Evolutionary conservation across 441 rosid species (phyloP).

Genomic region (Isatis lusitanica): DNA sequence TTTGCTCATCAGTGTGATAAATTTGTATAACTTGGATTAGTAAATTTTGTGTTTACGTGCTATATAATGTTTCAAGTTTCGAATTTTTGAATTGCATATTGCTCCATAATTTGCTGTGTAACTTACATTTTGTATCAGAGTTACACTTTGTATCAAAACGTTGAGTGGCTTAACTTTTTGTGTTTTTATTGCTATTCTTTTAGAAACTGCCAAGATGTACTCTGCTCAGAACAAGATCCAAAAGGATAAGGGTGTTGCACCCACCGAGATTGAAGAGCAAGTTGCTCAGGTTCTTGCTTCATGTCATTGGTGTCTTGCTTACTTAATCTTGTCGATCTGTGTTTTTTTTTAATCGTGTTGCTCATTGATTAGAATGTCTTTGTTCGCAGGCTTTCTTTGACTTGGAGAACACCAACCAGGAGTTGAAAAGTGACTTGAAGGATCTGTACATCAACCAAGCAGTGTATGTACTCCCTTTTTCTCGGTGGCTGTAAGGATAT

Average conservation of each 20-base stretch:
- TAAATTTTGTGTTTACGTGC: no score
- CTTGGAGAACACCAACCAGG: conserved; percentile 73
- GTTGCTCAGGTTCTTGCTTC: conserved; percentile 59
- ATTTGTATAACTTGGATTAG: background rate
- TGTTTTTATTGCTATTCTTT: background rate
- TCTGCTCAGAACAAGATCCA: conserved; percentile 67
- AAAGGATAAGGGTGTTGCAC: conserved; percentile 66
- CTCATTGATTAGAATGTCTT: background rate
- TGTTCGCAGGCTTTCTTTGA: conserved; percentile 66
- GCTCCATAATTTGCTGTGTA: background rate
- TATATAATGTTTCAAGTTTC: background rate
- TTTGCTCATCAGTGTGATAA: background rate
- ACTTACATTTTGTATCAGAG: no score
- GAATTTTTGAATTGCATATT: background rate
- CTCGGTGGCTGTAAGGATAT: background rate
- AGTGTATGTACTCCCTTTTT: conserved; percentile 39
- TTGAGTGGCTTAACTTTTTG: background rate
- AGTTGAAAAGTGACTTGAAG: conserved; percentile 71
- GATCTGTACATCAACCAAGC: conserved; percentile 76
- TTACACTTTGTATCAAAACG: background rate
- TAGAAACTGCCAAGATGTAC: conserved; percentile 54
- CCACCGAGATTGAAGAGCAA: conserved; percentile 65
- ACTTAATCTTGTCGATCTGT: background rate
- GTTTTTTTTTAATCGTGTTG: background rate
- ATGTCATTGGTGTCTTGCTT: background rate